A percentile compares a stretch with the other conserved stretches of the same genome.
Conservation (phyloP, 2,329 filamentous ascomycete species). For the Trichoderma citrinoviride region DNA sequence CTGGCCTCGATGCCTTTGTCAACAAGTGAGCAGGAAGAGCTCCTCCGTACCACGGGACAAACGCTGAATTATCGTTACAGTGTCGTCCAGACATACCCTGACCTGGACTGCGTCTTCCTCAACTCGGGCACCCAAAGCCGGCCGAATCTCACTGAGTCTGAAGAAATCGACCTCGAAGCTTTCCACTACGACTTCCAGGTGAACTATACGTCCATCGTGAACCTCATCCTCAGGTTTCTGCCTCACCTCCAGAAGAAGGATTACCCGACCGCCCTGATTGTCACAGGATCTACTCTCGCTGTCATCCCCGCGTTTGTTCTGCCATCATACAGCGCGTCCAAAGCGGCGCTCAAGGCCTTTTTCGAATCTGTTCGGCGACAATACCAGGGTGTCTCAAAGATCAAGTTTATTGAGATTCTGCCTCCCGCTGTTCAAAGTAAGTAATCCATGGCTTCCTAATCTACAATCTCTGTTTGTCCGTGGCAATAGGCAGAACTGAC, state of each 20-base stretch:
- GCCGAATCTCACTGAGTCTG: constrained; percentile 28
- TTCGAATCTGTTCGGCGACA: constrained; percentile 25
- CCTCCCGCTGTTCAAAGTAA: constrained; percentile 27
- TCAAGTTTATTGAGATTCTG: constrained; percentile 26
- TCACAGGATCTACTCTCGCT: constrained; percentile 26
- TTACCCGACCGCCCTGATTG: constrained; percentile 20
- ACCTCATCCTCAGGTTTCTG: constrained; percentile 27
- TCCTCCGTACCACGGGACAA: neutral
- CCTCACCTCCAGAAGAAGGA: constrained; percentile 23
- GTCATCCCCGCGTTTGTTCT: constrained; percentile 23
- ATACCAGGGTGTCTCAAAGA: constrained; percentile 21
- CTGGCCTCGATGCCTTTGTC: constrained; percentile 33
- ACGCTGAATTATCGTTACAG: neutral
- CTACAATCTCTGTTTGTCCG: neutral
- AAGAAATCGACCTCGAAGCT: constrained; percentile 29
- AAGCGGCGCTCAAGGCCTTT: constrained; percentile 27
- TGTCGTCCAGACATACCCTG: constrained; percentile 38
- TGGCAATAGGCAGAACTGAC: neutral
- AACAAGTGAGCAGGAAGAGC: constrained; percentile 7
- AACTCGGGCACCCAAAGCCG: constrained; percentile 55
- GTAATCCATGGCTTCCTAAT: neutral
- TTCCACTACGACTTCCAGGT: constrained; percentile 27
- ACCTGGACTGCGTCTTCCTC: constrained; percentile 55
- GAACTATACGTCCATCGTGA: constrained; percentile 27
- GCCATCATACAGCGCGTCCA: constrained; percentile 26